These are phyloP conservation scores for Beauveria scarabaeidicola DNA, from an alignment of 2,329 filamentous ascomycete genomes.

Conservation along the genomic window DNA sequence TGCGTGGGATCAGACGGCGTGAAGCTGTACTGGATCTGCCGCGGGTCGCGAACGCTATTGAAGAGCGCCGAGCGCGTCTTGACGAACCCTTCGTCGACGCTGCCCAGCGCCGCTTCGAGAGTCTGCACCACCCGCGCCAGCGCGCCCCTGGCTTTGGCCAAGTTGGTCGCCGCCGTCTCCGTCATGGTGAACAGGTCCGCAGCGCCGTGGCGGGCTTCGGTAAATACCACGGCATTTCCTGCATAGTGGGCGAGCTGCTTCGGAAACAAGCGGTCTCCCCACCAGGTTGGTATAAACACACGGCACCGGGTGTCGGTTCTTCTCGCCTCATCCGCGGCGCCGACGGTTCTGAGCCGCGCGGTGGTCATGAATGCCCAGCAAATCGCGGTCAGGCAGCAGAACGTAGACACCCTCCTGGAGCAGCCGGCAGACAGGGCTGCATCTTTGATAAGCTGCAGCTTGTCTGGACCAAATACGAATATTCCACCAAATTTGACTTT, in stretches of 20 bases:
- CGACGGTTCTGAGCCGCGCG: conserved; percentile 19
- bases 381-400: conserved; percentile 31
- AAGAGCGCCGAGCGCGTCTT: conserved; percentile 29
- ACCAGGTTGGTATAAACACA: conserved; percentile 35
- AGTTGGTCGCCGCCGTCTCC: conserved; percentile 13
- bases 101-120: conserved; percentile 19
- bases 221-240: conserved; percentile 34
- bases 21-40: conserved; percentile 30
- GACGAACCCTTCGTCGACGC: conserved; percentile 34
- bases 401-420: conserved; percentile 22
- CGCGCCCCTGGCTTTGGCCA: conserved; percentile 13
- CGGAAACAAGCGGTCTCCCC: conserved; percentile 28
- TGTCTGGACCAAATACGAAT: conserved; percentile 29
- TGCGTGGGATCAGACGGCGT: conserved; percentile 31
- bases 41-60: conserved; percentile 28
- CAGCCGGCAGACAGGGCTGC: conserved; percentile 14
- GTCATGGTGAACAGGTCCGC: conserved; percentile 14
- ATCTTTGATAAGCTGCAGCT: conserved; percentile 24
- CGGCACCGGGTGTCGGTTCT: conserved; percentile 14
- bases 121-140: conserved; percentile 23
- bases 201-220: conserved; percentile 23
- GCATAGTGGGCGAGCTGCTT: conserved; percentile 25
- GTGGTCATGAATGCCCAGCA: conserved; percentile 32
- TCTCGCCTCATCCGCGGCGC: neutral
- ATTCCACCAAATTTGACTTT: conserved; percentile 31